Evolutionary conservation across 2,329 filamentous ascomycete genomes (phyloP).

Genomic region (Elsinoe batatas): DNA sequence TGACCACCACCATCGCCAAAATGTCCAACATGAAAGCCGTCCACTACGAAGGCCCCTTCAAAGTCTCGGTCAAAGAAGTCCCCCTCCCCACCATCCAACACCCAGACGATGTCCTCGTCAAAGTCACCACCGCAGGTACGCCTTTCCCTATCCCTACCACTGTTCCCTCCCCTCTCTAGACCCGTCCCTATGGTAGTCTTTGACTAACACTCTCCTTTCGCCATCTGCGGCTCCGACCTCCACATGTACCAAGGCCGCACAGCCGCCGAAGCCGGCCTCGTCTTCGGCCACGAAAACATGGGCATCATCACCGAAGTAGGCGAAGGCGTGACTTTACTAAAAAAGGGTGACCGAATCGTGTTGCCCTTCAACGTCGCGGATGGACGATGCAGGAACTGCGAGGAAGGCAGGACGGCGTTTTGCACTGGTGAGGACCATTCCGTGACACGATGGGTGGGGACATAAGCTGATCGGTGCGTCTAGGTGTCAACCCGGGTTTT

Average conservation of each 20-base stretch:
- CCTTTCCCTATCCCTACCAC: background rate
- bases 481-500: slow-evolving; percentile 46
- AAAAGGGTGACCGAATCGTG: slow-evolving; percentile 55
- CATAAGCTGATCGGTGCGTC: background rate
- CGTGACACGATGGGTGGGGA: background rate
- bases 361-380: slow-evolving; percentile 58
- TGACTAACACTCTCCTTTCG: background rate
- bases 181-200: background rate
- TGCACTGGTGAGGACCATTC: slow-evolving; percentile 42
- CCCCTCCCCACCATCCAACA: slow-evolving; percentile 50
- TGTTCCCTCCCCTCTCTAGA: background rate
- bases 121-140: slow-evolving; percentile 51
- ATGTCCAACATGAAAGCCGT: slow-evolving; percentile 45
- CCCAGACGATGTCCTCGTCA: slow-evolving; percentile 55
- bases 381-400: slow-evolving; percentile 53
- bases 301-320: slow-evolving; percentile 48
- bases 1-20: background rate
- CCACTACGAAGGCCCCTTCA: slow-evolving; percentile 52
- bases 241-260: slow-evolving; percentile 58
- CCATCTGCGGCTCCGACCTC: slow-evolving; percentile 23
- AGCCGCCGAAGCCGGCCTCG: slow-evolving; percentile 51
- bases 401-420: slow-evolving; percentile 55
- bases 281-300: slow-evolving; percentile 56
- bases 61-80: slow-evolving; percentile 53
- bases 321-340: slow-evolving; percentile 48